A percentile compares a stretch with the other conserved stretches of the same genome.
Evolutionary conservation across 2,329 filamentous ascomycete species (phyloP).

Genomic region (Ramularia collo-cygni): DNA sequence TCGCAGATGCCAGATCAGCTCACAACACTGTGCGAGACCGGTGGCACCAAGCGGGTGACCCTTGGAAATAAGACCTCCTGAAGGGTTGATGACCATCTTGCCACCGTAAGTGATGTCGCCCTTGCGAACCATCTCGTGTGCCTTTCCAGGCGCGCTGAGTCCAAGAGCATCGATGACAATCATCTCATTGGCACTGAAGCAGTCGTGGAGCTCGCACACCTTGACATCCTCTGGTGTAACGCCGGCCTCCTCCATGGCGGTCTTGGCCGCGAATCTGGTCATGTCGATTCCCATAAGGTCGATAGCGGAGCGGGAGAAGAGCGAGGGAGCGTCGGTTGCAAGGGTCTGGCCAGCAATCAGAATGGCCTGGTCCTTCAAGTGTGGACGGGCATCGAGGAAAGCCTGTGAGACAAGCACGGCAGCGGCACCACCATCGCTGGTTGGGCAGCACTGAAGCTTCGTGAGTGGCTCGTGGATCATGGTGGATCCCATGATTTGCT

Average conservation of each 20-base stretch:
- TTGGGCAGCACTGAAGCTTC: constrained; percentile 98
- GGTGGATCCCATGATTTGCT: constrained; percentile 68
- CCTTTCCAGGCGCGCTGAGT: constrained; percentile 68
- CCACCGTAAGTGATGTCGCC: constrained; percentile 86
- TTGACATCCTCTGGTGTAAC: constrained; percentile 61
- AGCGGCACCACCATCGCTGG: constrained; percentile 84
- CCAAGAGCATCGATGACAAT: constrained; percentile 80
- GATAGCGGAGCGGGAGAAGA: constrained; percentile 76
- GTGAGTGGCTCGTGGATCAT: constrained; percentile 83
- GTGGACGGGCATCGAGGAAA: constrained; percentile 78
- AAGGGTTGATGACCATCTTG: constrained; percentile 48
- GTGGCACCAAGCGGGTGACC: constrained; percentile 91
- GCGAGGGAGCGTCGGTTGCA: constrained; percentile 69
- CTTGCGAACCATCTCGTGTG: constrained; percentile 78
- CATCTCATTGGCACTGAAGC: constrained; percentile 94
- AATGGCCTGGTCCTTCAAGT: constrained; percentile 75
- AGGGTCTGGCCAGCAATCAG: constrained; percentile 82
- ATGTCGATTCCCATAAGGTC: constrained; percentile 86
- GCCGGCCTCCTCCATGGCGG: constrained; percentile 66
- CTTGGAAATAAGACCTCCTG: constrained; percentile 77
- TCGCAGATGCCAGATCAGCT: constrained; percentile 92
- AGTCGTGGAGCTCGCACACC: constrained; percentile 91
- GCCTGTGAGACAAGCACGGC: constrained; percentile 81
- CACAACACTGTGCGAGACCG: constrained; percentile 87
- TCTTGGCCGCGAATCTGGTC: constrained; percentile 61